Conservation (phyloP, 2,329 filamentous ascomycete genomes). For the Cryphonectria parasitica region DNA sequence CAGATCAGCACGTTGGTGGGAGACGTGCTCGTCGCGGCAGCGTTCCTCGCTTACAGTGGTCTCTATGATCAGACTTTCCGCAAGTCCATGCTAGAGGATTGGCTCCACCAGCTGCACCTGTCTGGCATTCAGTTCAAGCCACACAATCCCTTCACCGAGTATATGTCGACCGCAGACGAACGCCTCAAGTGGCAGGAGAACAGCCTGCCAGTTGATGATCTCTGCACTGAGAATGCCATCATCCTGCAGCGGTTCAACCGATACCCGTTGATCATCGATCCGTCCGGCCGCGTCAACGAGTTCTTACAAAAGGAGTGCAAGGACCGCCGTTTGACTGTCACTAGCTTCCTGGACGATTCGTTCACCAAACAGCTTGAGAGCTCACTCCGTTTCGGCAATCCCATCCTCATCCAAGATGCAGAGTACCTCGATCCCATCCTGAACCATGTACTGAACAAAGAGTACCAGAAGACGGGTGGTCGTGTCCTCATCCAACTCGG, state of each 20-base stretch:
- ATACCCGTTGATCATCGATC: slow-evolving; percentile 97
- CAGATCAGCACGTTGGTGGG: slow-evolving; percentile 96
- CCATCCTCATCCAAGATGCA: slow-evolving; percentile 97
- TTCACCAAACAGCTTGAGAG: slow-evolving; percentile 99
- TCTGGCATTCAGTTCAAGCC: slow-evolving; percentile 95
- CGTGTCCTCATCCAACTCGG: slow-evolving; percentile 98
- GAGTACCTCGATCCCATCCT: slow-evolving; percentile 96
- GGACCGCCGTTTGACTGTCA: slow-evolving; percentile 90
- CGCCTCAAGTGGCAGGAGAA: slow-evolving; percentile 94
- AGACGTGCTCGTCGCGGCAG: slow-evolving; percentile 93
- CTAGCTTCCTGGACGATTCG: slow-evolving; percentile 95
- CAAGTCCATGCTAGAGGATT: slow-evolving; percentile 97
- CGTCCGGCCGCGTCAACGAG: slow-evolving; percentile 90
- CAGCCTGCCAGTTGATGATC: slow-evolving; percentile 88
- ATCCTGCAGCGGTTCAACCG: slow-evolving; percentile 97
- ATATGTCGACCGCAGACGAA: slow-evolving; percentile 94
- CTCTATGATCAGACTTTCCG: slow-evolving; percentile 98
- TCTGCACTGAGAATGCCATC: slow-evolving; percentile 98
- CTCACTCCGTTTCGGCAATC: slow-evolving; percentile 95
- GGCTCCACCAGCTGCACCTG: slow-evolving; percentile 88
- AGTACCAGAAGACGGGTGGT: slow-evolving; percentile 97
- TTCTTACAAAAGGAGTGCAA: slow-evolving; percentile 95
- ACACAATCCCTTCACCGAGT: slow-evolving; percentile 93
- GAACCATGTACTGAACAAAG: slow-evolving; percentile 98
- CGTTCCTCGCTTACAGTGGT: slow-evolving; percentile 94